These are phyloP conservation scores for Cicer yamashitae DNA, from an alignment of 306 rosid species.

Conservation along the genomic window DNA sequence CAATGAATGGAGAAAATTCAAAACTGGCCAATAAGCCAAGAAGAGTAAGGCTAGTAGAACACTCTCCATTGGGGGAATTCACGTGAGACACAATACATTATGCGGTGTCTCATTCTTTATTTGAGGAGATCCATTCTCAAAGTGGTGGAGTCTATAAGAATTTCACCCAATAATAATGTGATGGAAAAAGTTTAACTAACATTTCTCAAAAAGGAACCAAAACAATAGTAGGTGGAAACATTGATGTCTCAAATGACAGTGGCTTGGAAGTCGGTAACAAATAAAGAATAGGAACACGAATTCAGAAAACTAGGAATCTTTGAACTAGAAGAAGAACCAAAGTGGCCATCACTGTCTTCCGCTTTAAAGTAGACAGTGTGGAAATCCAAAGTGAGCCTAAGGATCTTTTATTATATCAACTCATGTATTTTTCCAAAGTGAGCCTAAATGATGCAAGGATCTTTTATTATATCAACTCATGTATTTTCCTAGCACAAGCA, in stretches of 20 bases:
- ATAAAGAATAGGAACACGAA: not conserved
- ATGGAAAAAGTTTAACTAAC: not conserved
- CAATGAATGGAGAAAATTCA: not conserved
- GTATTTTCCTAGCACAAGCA: not conserved
- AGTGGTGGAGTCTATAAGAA: too few species aligned
- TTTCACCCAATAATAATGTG: not conserved
- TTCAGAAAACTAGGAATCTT: not conserved
- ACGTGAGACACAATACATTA: not conserved
- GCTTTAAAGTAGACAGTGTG: not conserved
- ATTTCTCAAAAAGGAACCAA: not conserved
- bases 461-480: not conserved
- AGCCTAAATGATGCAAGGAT: not conserved
- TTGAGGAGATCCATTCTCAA: not conserved
- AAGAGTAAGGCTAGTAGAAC: not conserved
- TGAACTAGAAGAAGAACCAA: not conserved
- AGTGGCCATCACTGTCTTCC: not conserved
- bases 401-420: not conserved
- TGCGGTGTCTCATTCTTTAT: not conserved
- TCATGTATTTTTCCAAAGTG: not conserved
- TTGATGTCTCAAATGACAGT: not conserved
- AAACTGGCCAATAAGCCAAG: not conserved
- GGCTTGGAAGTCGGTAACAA: not conserved
- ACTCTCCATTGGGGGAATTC: not conserved
- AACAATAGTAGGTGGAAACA: not conserved
- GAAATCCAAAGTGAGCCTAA: not conserved